phyloP scores from a whole-genome alignment of 2,329 filamentous ascomycete genomes.

The Penicillium olsonii region DNA sequence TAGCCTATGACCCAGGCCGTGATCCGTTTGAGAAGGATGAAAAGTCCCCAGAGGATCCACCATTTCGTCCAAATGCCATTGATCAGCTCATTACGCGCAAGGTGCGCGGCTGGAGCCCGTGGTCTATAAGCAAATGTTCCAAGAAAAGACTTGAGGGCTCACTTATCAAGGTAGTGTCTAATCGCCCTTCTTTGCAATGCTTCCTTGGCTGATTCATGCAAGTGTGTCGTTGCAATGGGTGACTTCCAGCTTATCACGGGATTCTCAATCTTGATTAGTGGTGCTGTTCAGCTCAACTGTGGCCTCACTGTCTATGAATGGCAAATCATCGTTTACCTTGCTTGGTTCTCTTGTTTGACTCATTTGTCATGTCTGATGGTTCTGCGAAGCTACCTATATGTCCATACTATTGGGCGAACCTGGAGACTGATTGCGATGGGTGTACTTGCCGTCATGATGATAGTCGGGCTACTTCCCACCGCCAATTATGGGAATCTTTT shows the following conservation, averaged over 20 bases:
- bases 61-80: slow-evolving; percentile 6
- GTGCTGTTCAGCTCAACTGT: slow-evolving; percentile 3
- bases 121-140: no score
- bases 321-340: slow-evolving; percentile 4
- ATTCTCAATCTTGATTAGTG: slow-evolving; percentile 10
- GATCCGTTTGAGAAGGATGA: slow-evolving; percentile 4
- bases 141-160: no score
- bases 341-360: slow-evolving; percentile 13
- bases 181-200: no score
- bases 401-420: not conserved
- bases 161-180: no score
- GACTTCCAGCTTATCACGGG: slow-evolving; percentile 10
- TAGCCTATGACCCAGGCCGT: slow-evolving; percentile 1
- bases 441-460: not conserved
- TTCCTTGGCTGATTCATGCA: not conserved
- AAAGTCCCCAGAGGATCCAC: not conserved
- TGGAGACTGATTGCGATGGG: slow-evolving; percentile 6
- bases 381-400: slow-evolving; percentile 3
- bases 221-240: slow-evolving; percentile 3
- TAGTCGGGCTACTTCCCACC: slow-evolving; percentile 4
- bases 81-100: not conserved
- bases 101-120: no score
- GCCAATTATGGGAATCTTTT: slow-evolving; percentile 1
- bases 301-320: slow-evolving; percentile 11
- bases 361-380: slow-evolving; percentile 12